Percentiles rank a stretch among this genome's conserved stretches.
These are phyloP conservation scores for Backusella circina DNA, from an alignment of 192 early-diverging fungal genomes.

Conservation along the genomic window DNA sequence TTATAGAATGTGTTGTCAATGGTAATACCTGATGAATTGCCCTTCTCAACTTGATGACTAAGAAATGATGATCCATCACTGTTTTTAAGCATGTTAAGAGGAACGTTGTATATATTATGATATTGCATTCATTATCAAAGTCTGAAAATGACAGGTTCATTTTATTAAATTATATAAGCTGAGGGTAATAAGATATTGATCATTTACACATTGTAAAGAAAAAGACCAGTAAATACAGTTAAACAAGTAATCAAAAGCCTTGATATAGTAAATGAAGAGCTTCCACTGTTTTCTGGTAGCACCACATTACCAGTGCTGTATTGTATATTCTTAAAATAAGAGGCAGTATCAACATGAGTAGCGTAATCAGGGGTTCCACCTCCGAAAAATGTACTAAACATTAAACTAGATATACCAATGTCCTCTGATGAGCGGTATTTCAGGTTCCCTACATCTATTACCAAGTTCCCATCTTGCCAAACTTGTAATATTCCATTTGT, in stretches of 20 bases:
- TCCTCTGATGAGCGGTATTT: slow-evolving; percentile 37
- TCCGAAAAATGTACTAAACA: slow-evolving; percentile 55
- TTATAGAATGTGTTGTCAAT: not conserved
- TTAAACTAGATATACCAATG: slow-evolving; percentile 39
- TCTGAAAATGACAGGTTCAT: too few species aligned
- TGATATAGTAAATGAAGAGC: not conserved
- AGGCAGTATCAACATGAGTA: slow-evolving; percentile 29
- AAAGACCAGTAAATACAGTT: not conserved
- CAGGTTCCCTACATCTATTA: slow-evolving; percentile 33
- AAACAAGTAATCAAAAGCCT: not conserved
- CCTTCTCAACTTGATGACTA: not conserved
- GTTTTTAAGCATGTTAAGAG: too few species aligned
- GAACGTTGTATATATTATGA: too few species aligned
- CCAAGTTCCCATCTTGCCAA: slow-evolving; percentile 37
- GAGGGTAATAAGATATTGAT: not conserved
- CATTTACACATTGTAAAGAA: not conserved
- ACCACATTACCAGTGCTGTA: slow-evolving; percentile 32
- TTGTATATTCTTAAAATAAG: slow-evolving; percentile 45
- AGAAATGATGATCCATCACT: not conserved
- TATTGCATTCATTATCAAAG: too few species aligned
- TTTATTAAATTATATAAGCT: not conserved
- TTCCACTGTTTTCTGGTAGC: not conserved
- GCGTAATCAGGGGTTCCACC: slow-evolving; percentile 38
- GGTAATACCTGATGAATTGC: not conserved
- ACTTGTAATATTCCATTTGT: slow-evolving; percentile 41